A percentile compares a stretch with the other conserved stretches of the same genome.
Evolutionary conservation across 1,139 yeast genomes (phyloP).

Genomic region (Williopsis jadinii): DNA sequence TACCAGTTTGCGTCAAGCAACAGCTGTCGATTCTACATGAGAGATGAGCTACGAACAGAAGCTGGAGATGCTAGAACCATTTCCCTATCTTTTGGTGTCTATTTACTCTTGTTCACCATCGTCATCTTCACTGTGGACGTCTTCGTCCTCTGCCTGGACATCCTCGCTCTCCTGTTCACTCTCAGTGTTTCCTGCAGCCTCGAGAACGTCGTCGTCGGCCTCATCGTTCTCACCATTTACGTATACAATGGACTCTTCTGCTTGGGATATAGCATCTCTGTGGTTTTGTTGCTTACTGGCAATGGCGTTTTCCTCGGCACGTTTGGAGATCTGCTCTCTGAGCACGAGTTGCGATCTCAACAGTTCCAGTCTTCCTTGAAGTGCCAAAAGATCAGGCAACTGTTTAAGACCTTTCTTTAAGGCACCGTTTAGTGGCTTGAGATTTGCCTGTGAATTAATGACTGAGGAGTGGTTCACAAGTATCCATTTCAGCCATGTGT

Average conservation of each 20-base stretch:
- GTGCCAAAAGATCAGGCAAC: conserved; percentile 70
- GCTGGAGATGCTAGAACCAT: too few relatives aligned
- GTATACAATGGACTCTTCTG: conserved; percentile 35
- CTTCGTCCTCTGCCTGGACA: conserved; percentile 7
- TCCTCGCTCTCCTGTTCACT: conserved; percentile 20
- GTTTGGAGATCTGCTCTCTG: conserved; percentile 39
- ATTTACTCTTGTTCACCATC: too few relatives aligned
- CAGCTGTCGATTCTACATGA: too few relatives aligned
- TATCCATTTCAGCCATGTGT: conserved; percentile 80
- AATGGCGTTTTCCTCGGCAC: conserved; percentile 5
- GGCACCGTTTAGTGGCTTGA: conserved; percentile 59
- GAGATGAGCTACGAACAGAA: too few relatives aligned
- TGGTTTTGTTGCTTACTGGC: conserved; percentile 7
- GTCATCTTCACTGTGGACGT: background rate
- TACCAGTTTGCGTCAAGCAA: too few relatives aligned
- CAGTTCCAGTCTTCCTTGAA: conserved; percentile 81
- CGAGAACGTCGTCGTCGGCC: conserved; percentile 30
- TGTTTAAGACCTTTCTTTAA: conserved; percentile 57
- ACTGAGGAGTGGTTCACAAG: conserved; percentile 69
- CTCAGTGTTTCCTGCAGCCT: conserved; percentile 18
- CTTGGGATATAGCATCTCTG: conserved; percentile 14
- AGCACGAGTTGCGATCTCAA: conserved; percentile 67
- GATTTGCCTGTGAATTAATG: conserved; percentile 44
- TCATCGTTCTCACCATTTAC: conserved; percentile 49
- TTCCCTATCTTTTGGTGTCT: too few relatives aligned